Evolutionary conservation across 306 rosid genomes (phyloP), one percentile per base, ranked within the genome.

Genomic region (Quillaja saponaria): DNA sequence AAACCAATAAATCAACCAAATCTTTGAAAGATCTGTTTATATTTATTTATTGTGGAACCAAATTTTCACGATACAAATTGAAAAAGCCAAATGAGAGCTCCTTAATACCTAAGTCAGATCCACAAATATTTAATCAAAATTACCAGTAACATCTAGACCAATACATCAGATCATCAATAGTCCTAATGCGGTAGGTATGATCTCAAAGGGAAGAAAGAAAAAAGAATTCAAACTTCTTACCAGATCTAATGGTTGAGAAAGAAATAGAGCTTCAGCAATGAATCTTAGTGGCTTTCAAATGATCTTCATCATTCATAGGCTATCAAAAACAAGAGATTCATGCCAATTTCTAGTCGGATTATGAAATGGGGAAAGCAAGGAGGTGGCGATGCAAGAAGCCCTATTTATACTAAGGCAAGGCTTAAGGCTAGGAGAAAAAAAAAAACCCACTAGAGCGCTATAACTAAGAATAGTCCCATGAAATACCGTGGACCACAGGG

Each of bases 321-420:
- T 37, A 13, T 37, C 47, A 35, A 44, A 44, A 25, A 16, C 69
- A 34, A 34, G 21, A 6, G 1, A 13, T 0, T 13, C 10, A 20
- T 18, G 14, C 42, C 66, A 20, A 35, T 11, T 14, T 37, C 50
- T 41, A 4, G 59, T 38, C 13, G 13, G 39, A 35, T 17, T 13
- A 15, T 20, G n/a, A 1, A 39, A 64, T 13, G 49, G 9, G 19
- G 39, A 28, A 54, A 53, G 19, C 6, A 8, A 31, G 4, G 40
- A 50, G 15, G 10, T 11, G 21, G 69, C 31, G 28, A 48, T 28
- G 8, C 28, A 13, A 34, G 13, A 10, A 35, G 39, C 59, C 31
- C 3, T 18, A 54, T 55, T 63, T 47, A 71, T 66, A 63, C 40
- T 49, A 50, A 49, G 69, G 49, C 25, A 49, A 6, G 16, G 37